These are phyloP conservation scores for Ocimum tenuiflorum DNA, from an alignment of 257 asterid genomes.

Conservation along the genomic window DNA sequence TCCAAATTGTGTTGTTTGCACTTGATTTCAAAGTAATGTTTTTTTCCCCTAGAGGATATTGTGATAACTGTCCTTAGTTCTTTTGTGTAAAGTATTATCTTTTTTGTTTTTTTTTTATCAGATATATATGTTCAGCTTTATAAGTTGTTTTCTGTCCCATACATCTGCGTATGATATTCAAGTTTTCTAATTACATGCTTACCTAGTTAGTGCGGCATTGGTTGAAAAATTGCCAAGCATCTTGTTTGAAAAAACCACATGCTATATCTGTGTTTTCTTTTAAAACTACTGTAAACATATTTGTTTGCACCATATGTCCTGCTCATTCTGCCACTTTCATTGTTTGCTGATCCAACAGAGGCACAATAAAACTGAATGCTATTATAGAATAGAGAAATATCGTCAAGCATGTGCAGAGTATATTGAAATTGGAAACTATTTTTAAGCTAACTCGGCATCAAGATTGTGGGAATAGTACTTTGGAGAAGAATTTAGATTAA, in stretches of 20 bases:
- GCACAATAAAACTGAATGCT: not conserved
- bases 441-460: not conserved
- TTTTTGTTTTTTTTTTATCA: not conserved
- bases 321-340: not conserved
- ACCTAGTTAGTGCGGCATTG: not conserved
- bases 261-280: not conserved
- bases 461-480: not conserved
- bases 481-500: not conserved
- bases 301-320: not conserved
- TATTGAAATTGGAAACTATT: not conserved
- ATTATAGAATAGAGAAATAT: not conserved
- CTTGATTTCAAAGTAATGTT: not conserved
- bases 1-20: not conserved
- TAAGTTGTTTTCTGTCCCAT: not conserved
- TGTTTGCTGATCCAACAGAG: not conserved
- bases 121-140: not conserved
- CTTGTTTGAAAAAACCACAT: not conserved
- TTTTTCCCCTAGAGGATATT: not conserved
- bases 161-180: not conserved
- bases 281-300: not conserved
- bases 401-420: not conserved
- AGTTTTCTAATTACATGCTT: not conserved
- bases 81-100: not conserved
- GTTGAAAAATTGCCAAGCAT: not conserved
- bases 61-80: not conserved